Conservation (phyloP, 1,284 basidiomycete genomes). For the Boletus smithii region DNA sequence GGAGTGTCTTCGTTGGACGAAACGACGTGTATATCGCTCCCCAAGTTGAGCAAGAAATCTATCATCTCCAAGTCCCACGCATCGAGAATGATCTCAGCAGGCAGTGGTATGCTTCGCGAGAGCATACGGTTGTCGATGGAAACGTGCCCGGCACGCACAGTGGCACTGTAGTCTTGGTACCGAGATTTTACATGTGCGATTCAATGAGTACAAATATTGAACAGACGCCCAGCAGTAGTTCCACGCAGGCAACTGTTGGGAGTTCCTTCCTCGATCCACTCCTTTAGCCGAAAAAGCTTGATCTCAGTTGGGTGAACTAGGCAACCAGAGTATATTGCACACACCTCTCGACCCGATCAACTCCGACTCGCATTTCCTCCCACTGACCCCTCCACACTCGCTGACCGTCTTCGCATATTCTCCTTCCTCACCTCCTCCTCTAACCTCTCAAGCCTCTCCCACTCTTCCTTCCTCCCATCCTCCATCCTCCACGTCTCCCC, state of each 20-base stretch:
- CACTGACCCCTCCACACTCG: neutral
- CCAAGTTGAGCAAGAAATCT: constrained; percentile 1
- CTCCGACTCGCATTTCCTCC: neutral
- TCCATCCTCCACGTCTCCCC: constrained; percentile 45
- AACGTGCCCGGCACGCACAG: constrained; percentile 5
- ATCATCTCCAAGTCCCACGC: constrained; percentile 2
- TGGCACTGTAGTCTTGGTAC: too few species aligned
- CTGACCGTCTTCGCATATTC: constrained; percentile 30
- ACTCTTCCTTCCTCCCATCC: constrained; percentile 38
- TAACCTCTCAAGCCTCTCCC: constrained; percentile 37
- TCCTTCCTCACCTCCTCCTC: constrained; percentile 39
- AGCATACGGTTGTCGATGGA: neutral
- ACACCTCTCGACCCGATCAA: constrained; percentile 3
- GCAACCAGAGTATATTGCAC: neutral
- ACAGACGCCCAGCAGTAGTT: too few species aligned
- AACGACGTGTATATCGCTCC: neutral
- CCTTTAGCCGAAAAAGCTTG: too few species aligned
- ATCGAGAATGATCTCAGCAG: constrained; percentile 11
- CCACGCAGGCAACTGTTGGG: too few species aligned
- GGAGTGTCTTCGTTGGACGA: constrained; percentile 1
- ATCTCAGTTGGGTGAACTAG: too few species aligned
- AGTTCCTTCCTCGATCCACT: too few species aligned
- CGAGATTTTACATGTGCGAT: too few species aligned
- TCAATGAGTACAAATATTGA: too few species aligned
- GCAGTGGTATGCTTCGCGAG: neutral